phyloP scores from a whole-genome alignment of 371 early-diverging fungal species.

The Gilbertella persicaria region DNA sequence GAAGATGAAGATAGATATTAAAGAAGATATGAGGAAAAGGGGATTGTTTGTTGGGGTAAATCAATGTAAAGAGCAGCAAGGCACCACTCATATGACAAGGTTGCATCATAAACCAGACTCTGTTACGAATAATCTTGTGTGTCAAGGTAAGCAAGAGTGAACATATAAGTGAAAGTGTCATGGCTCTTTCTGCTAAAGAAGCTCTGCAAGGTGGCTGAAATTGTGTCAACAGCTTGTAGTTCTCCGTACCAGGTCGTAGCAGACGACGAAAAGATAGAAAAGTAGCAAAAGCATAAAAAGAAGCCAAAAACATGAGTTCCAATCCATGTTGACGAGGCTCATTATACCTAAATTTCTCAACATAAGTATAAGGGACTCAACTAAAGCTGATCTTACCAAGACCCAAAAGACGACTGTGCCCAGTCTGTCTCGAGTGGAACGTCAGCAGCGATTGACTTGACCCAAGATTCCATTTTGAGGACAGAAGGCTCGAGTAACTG shows the following conservation, averaged over 20 bases:
- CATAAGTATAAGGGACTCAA: constrained; percentile 28
- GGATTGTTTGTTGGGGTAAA: constrained; percentile 47
- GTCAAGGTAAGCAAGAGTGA: constrained; percentile 51
- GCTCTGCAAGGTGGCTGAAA: constrained; percentile 39
- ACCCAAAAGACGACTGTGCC: constrained; percentile 55
- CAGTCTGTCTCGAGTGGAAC: constrained; percentile 61
- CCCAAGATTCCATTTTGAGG: constrained; percentile 33
- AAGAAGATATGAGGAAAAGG: constrained; percentile 55
- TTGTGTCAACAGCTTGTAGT: constrained; percentile 35
- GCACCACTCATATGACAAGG: constrained; percentile 68
- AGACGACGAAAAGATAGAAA: constrained; percentile 48
- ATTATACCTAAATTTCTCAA: constrained; percentile 48
- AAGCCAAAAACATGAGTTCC: constrained; percentile 55
- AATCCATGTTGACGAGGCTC: constrained; percentile 62
- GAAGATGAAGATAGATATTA: constrained; percentile 64
- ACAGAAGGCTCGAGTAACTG: constrained; percentile 29
- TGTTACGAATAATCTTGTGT: constrained; percentile 55
- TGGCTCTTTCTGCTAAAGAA: constrained; percentile 44
- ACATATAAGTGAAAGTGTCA: constrained; percentile 40
- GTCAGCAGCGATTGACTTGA: constrained; percentile 49
- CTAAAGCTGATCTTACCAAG: constrained; percentile 43
- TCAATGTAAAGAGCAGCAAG: constrained; percentile 51
- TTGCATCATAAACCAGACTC: constrained; percentile 57
- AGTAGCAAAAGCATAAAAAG: constrained; percentile 40
- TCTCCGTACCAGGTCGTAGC: constrained; percentile 41